These are phyloP conservation scores for Linum lewisii DNA, from an alignment of 345 rosid species.

Conservation along the genomic window DNA sequence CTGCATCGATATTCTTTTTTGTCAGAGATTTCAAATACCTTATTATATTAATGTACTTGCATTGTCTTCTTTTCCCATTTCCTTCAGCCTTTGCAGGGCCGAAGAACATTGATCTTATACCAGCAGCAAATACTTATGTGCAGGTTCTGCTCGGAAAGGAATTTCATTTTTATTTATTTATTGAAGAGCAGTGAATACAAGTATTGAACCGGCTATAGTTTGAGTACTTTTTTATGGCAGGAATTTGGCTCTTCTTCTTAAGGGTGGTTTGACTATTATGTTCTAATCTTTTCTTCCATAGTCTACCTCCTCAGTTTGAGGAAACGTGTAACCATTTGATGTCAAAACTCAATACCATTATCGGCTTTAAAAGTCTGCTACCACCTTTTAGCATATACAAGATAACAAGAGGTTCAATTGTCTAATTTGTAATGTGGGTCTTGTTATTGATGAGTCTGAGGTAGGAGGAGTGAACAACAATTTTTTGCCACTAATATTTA, in stretches of 20 bases:
- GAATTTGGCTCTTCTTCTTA: not conserved
- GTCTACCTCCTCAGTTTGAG: not conserved
- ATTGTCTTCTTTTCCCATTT: not conserved
- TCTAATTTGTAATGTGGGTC: not conserved
- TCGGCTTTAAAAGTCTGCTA: not conserved
- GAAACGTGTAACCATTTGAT: not conserved
- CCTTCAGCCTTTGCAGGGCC: constrained; percentile 16
- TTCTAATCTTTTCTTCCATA: not conserved
- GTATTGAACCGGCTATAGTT: too few species aligned
- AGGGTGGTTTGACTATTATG: not conserved
- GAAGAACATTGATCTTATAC: constrained; percentile 13
- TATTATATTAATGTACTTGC: not conserved
- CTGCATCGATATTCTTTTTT: not conserved
- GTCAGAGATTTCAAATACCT: not conserved
- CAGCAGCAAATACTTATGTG: constrained; percentile 22
- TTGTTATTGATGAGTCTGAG: not conserved
- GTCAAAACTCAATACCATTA: not conserved
- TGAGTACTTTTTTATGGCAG: too few species aligned
- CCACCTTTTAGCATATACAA: not conserved
- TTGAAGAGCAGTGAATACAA: not conserved
- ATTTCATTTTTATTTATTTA: not conserved
- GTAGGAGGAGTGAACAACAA: not conserved
- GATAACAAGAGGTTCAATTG: not conserved
- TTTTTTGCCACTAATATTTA: not conserved
- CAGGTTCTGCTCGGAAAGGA: constrained; percentile 12